Percentiles rank a stretch among this genome's conserved stretches.
Conservation (phyloP, 2,329 filamentous ascomycete genomes). For the Pseudogymnoascus sp. region DNA sequence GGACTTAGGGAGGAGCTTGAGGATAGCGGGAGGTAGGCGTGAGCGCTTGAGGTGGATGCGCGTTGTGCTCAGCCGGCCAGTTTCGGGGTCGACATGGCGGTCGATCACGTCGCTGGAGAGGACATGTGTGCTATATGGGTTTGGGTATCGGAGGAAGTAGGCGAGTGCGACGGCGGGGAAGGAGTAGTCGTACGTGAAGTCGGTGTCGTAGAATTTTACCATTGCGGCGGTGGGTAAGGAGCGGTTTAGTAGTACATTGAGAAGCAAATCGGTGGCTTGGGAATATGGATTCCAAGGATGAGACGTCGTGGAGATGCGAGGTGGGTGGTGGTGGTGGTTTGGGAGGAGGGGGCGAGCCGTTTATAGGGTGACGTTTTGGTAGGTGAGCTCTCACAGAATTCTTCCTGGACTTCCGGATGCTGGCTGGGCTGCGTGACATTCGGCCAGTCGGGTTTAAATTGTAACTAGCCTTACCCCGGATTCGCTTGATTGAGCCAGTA, state of each 20-base stretch:
- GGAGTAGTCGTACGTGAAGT: conserved; percentile 68
- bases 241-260: conserved; percentile 8
- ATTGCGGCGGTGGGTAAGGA: conserved; percentile 17
- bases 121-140: conserved; percentile 75
- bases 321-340: conserved; percentile 8
- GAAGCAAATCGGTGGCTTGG: neutral
- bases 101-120: conserved; percentile 76
- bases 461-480: conserved; percentile 1
- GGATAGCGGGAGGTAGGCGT: conserved; percentile 63
- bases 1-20: conserved; percentile 65
- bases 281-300: neutral
- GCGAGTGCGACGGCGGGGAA: conserved; percentile 80
- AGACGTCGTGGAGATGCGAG: conserved; percentile 14
- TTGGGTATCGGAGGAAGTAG: conserved; percentile 84
- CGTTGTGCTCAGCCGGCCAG: conserved; percentile 66
- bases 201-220: conserved; percentile 38
- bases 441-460: neutral
- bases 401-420: conserved; percentile 5
- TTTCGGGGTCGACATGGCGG: conserved; percentile 61
- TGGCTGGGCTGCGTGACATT: conserved; percentile 4
- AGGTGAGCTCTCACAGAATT: conserved; percentile 7
- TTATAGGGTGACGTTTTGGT: conserved; percentile 2
- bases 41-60: conserved; percentile 77
- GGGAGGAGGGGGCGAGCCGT: conserved; percentile 5
- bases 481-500: neutral